Base-by-base conservation (phyloP, 1,284 basidiomycete genomes). In the Fomitopsis palustris region DNA sequence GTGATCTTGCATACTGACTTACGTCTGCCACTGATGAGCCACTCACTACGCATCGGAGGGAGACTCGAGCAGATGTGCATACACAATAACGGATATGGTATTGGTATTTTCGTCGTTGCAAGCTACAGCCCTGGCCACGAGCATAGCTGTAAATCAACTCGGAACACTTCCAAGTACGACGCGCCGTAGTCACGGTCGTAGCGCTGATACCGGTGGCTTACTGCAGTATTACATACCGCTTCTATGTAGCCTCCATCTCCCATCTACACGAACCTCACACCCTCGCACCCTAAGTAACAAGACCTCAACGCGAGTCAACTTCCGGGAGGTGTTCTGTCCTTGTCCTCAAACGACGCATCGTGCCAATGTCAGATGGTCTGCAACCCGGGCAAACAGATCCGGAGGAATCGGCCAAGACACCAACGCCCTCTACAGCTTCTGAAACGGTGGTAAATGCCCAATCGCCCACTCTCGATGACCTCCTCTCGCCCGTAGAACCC, bases 401-500 rank as follows among this genome's bases (percentile, higher is more conserved):
- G 38, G 47, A 53, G 21, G 45, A 55, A 12, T 29, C 45, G 6
- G 39, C 27, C 27, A 35, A 42, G 23, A 53, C 54, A 17, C 58
- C 58, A 12, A 56, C 45, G 10, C 58, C 58, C 8, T 29, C 51
- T 9, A 53, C 54, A 6, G 6, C 35, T 12, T 23, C 35, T 37
- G 35, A 37, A 14, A 37, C 35, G 35, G 35, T 9, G 35, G 35
- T 16, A 3, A 52, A 17, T 12, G 52, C 47, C 17, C n/a, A 23
- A 4, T 59, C 58, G 5, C 55, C 59, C 9, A 52, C 60, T 33
- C 70, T 80, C 7, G 76, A 80, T 62, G 74, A 77, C 21, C 62
- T 81, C 2, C 73, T 81, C 47, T 80, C 79, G 17, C 79, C 78
- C 0, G 74, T 70, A 31, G 69, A 62, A 16, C 57, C 65, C 16